Percentiles rank a stretch among this genome's conserved stretches.
These are phyloP conservation scores for Amanita phalloides DNA, from an alignment of 768 basidiomycete species.

Conservation along the genomic window DNA sequence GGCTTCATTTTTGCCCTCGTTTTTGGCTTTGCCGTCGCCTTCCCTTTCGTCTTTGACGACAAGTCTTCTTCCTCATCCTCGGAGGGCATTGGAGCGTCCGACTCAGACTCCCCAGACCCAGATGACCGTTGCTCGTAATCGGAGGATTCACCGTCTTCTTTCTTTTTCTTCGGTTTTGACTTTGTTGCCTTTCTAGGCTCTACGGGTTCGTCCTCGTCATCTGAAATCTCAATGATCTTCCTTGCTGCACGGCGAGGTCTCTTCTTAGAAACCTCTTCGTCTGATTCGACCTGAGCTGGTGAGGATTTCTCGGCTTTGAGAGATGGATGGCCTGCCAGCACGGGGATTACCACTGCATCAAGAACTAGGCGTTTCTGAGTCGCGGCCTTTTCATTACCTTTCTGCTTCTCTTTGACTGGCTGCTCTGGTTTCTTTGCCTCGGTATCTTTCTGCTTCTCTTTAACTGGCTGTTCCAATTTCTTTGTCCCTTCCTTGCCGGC, in stretches of 20 bases:
- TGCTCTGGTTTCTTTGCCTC: not conserved
- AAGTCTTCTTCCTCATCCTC: conserved; percentile 14
- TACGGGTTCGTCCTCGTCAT: conserved; percentile 30
- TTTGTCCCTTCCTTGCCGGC: conserved; percentile 27
- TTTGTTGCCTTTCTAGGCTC: conserved; percentile 20
- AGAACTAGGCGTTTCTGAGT: conserved; percentile 14
- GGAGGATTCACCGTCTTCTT: conserved; percentile 14
- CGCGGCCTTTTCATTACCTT: conserved; percentile 2
- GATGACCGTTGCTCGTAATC: conserved; percentile 30
- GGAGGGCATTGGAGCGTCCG: conserved; percentile 21
- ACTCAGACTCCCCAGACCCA: conserved; percentile 22
- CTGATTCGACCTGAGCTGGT: conserved; percentile 23
- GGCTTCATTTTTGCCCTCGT: conserved; percentile 10
- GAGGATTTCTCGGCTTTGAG: conserved; percentile 13
- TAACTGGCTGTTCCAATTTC: not conserved
- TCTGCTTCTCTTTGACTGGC: not conserved
- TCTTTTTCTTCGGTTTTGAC: conserved; percentile 14
- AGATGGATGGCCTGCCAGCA: conserved; percentile 13
- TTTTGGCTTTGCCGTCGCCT: conserved; percentile 18
- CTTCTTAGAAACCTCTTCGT: conserved; percentile 24
- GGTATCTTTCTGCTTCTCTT: not conserved
- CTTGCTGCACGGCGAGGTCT: conserved; percentile 30
- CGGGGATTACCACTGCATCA: conserved; percentile 45
- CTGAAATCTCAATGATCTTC: conserved; percentile 38
- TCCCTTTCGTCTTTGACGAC: conserved; percentile 17